Conservation (phyloP, 495 filamentous ascomycete genomes). For the Tuber calosporum region DNA sequence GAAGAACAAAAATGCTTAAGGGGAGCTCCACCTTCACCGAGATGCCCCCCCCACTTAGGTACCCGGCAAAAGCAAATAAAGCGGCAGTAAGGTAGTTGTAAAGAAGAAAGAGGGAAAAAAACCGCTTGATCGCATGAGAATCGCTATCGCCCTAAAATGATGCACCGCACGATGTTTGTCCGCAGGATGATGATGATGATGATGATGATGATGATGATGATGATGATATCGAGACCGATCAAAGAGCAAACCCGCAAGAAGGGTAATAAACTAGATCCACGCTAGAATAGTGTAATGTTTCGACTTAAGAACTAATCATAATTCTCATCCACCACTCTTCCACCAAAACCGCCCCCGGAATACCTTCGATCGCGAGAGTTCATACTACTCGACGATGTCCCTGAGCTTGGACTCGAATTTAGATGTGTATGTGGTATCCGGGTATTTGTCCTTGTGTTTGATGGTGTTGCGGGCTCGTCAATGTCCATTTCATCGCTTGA, state of each 20-base stretch:
- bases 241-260: neutral
- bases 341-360: slow-evolving; percentile 23
- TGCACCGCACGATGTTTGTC: slow-evolving; percentile 1
- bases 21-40: slow-evolving; percentile 5
- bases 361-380: slow-evolving; percentile 9
- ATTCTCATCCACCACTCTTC: slow-evolving; percentile 37
- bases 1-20: neutral
- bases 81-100: neutral
- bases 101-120: neutral
- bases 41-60: neutral
- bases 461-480: slow-evolving; percentile 11
- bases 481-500: slow-evolving; percentile 25
- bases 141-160: slow-evolving; percentile 7
- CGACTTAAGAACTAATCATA: slow-evolving; percentile 5
- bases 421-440: slow-evolving; percentile 15
- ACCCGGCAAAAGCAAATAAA: slow-evolving; percentile 3
- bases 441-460: slow-evolving; percentile 6
- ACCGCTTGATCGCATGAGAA: slow-evolving; percentile 10
- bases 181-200: slow-evolving; percentile 11
- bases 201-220: slow-evolving; percentile 16
- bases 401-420: neutral
- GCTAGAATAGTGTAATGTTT: slow-evolving; percentile 4
- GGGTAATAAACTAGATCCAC: slow-evolving; percentile 11
- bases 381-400: slow-evolving; percentile 7
- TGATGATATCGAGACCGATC: slow-evolving; percentile 7